phyloP scores from a whole-genome alignment of 139 green algal genomes.

The Chlamydomonas urium region DNA sequence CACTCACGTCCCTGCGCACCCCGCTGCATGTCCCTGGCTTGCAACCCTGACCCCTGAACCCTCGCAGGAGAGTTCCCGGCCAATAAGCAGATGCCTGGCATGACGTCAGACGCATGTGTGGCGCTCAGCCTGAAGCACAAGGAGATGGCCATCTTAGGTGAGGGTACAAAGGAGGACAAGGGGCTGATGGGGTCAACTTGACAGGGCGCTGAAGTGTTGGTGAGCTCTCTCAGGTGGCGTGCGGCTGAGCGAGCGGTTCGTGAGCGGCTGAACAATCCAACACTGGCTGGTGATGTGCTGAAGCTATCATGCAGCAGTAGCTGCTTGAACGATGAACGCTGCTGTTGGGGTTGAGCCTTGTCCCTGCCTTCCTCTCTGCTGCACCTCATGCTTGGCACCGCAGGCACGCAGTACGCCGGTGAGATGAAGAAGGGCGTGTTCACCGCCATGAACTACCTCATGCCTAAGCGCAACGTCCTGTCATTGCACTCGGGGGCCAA shows the following conservation, averaged over 20 bases:
- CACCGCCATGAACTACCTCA: conserved; percentile 84
- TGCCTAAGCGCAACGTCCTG: conserved; percentile 77
- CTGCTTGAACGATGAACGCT: too few relatives aligned
- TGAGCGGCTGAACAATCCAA: too few relatives aligned
- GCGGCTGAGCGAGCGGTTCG: too few relatives aligned
- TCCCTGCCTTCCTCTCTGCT: background rate
- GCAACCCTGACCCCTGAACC: background rate
- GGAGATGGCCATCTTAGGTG: conserved; percentile 75
- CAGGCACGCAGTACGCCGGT: conserved; percentile 89
- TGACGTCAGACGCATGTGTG: conserved; percentile 84
- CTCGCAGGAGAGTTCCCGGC: conserved; percentile 16
- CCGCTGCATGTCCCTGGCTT: too few relatives aligned
- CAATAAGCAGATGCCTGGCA: conserved; percentile 34
- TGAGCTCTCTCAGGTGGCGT: too few relatives aligned
- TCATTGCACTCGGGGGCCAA: conserved; percentile 91
- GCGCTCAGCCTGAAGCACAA: conserved; percentile 73
- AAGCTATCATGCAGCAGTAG: too few relatives aligned
- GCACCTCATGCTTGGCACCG: background rate
- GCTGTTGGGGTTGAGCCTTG: too few relatives aligned
- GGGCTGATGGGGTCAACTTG: too few relatives aligned
- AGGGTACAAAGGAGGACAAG: too few relatives aligned
- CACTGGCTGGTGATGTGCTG: too few relatives aligned
- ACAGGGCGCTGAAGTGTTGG: too few relatives aligned
- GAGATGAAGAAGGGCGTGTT: conserved; percentile 89
- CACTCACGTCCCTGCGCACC: too few relatives aligned